These are phyloP conservation scores for Cytospora paraplurivora DNA, from an alignment of 2,329 filamentous ascomycete species.

Conservation along the genomic window DNA sequence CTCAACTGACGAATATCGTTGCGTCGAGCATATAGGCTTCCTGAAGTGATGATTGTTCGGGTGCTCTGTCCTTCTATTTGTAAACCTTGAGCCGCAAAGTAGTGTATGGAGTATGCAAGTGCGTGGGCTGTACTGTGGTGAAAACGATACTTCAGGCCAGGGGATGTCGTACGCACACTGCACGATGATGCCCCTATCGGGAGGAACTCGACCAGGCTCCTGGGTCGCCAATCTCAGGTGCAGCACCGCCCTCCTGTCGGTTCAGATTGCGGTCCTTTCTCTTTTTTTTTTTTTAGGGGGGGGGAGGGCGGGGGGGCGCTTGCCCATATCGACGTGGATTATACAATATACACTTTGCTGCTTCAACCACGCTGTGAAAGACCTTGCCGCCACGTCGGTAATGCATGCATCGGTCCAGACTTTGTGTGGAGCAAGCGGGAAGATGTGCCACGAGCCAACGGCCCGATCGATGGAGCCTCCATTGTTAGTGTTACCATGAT, in stretches of 20 bases:
- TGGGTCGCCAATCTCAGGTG: background rate
- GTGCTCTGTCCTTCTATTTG: background rate
- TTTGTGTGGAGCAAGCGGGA: background rate
- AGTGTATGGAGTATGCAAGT: background rate
- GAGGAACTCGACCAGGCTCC: background rate
- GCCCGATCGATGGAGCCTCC: background rate
- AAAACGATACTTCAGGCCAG: background rate
- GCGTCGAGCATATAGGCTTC: background rate
- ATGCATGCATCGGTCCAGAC: background rate
- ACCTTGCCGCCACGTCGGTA: background rate
- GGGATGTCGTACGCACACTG: background rate
- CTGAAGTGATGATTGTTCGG: background rate
- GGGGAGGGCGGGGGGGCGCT: too few relatives aligned
- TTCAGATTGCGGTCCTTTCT: background rate
- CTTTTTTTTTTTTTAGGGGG: too few relatives aligned
- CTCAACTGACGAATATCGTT: background rate
- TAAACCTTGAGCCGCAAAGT: too few relatives aligned
- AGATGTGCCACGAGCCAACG: background rate
- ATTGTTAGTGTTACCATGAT: background rate
- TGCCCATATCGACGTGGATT: background rate
- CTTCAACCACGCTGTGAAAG: background rate
- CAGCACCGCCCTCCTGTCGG: background rate
- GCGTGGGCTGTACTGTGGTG: background rate
- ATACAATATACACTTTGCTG: background rate
- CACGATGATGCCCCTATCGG: background rate